These are phyloP conservation scores for Clavispora carvajalis DNA, from an alignment of 805 yeast species.

Conservation along the genomic window DNA sequence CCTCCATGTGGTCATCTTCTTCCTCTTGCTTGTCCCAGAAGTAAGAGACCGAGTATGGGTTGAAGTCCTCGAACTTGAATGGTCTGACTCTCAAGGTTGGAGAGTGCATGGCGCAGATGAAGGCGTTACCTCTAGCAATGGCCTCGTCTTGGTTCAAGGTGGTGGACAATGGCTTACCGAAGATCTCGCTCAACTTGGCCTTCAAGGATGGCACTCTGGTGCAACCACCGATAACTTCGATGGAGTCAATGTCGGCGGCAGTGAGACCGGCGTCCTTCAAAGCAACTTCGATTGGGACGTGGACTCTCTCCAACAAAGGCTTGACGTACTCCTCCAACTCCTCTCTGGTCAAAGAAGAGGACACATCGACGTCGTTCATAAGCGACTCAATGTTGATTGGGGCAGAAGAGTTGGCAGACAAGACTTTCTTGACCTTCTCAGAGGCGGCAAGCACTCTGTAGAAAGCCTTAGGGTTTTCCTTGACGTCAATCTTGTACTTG, in stretches of 20 bases:
- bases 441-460: slow-evolving; percentile 88
- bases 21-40: slow-evolving; percentile 92
- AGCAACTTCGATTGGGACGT: slow-evolving; percentile 76
- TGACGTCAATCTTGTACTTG: slow-evolving; percentile 91
- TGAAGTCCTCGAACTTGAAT: slow-evolving; percentile 94
- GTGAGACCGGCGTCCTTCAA: slow-evolving; percentile 72
- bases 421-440: slow-evolving; percentile 90
- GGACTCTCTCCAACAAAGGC: slow-evolving; percentile 74
- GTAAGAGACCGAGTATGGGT: slow-evolving; percentile 89
- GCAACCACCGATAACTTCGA: slow-evolving; percentile 97
- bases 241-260: slow-evolving; percentile 73
- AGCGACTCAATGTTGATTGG: slow-evolving; percentile 94
- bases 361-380: slow-evolving; percentile 95
- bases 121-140: slow-evolving; percentile 98
- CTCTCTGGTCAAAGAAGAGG: slow-evolving; percentile 82
- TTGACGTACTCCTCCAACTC: slow-evolving; percentile 85
- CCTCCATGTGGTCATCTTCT: slow-evolving; percentile 89
- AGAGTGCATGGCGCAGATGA: slow-evolving; percentile 97
- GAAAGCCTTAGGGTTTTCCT: slow-evolving; percentile 90
- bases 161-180: slow-evolving; percentile 63
- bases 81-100: slow-evolving; percentile 98
- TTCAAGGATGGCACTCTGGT: slow-evolving; percentile 95
- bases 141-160: slow-evolving; percentile 99
- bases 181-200: slow-evolving; percentile 70
- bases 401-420: slow-evolving; percentile 92